phyloP scores from a whole-genome alignment of 495 filamentous ascomycete genomes.

The Aspergillus sclerotiicarbonarius region DNA sequence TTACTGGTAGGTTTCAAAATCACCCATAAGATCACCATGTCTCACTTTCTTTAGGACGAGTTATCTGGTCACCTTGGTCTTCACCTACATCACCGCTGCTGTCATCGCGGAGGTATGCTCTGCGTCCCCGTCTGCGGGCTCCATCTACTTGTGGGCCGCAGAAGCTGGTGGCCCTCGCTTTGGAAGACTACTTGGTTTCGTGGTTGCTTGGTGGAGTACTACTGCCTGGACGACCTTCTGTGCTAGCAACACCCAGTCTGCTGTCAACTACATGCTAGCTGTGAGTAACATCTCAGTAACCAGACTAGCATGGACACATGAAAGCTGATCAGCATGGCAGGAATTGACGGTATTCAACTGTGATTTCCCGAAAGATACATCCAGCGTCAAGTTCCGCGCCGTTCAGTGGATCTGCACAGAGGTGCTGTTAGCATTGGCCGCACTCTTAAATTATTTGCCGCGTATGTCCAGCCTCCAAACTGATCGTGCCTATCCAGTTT shows the following conservation, averaged over 20 bases:
- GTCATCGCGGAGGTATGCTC: conserved; percentile 58
- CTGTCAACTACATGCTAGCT: conserved; percentile 55
- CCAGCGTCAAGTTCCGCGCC: conserved; percentile 51
- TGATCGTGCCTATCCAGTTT: not conserved
- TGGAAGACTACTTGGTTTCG: conserved; percentile 52
- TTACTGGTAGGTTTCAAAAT: conserved; percentile 41
- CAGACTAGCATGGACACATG: not conserved
- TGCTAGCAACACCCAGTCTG: conserved; percentile 53
- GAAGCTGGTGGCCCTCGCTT: conserved; percentile 53
- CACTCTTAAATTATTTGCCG: conserved; percentile 44
- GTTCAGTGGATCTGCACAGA: conserved; percentile 57
- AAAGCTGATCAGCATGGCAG: conserved; percentile 14
- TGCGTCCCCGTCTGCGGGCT: conserved; percentile 54
- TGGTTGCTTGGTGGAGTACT: conserved; percentile 60
- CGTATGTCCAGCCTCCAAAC: conserved; percentile 26
- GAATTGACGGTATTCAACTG: conserved; percentile 55
- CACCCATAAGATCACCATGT: not conserved
- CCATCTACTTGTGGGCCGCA: conserved; percentile 58
- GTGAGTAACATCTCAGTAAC: conserved; percentile 21
- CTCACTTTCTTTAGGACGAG: conserved; percentile 41
- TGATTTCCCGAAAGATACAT: conserved; percentile 46
- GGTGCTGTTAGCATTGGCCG: conserved; percentile 45
- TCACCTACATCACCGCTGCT: conserved; percentile 56
- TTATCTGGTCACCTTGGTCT: conserved; percentile 54
- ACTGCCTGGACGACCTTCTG: conserved; percentile 60